Conservation (phyloP, 805 yeast genomes). For the Nematodospora valgi region DNA sequence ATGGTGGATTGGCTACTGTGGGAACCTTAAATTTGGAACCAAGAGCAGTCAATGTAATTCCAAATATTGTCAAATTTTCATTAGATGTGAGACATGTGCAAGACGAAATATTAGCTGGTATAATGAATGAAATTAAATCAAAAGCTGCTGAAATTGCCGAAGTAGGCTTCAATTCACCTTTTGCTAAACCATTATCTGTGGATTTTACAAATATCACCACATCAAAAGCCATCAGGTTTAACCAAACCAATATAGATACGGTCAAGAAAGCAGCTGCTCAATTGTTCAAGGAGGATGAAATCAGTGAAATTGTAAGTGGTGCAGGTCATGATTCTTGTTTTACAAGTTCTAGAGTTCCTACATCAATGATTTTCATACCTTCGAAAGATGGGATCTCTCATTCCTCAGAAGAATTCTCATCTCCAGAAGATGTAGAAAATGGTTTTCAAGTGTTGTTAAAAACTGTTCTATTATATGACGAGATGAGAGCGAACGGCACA, state of each 20-base stretch:
- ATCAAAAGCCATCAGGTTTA: slow-evolving; percentile 57
- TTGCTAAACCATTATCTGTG: slow-evolving; percentile 31
- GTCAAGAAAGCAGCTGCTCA: slow-evolving; percentile 52
- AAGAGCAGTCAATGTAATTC: slow-evolving; percentile 64
- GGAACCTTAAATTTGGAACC: slow-evolving; percentile 59
- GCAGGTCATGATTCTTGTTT: slow-evolving; percentile 76
- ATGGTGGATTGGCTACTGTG: slow-evolving; percentile 54
- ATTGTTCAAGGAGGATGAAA: slow-evolving; percentile 43
- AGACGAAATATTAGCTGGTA: slow-evolving; percentile 39
- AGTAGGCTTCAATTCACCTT: slow-evolving; percentile 12
- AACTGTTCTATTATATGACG: slow-evolving; percentile 34
- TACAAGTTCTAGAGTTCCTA: slow-evolving; percentile 54
- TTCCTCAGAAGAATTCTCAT: slow-evolving; percentile 62
- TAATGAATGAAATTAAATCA: slow-evolving; percentile 35
- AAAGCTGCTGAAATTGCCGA: slow-evolving; percentile 35
- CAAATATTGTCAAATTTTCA: slow-evolving; percentile 56
- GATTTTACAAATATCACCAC: slow-evolving; percentile 43
- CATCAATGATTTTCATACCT: slow-evolving; percentile 74
- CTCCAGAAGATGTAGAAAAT: slow-evolving; percentile 60
- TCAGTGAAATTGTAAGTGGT: slow-evolving; percentile 54
- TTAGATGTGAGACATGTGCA: slow-evolving; percentile 57
- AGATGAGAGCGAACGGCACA: slow-evolving; percentile 10
- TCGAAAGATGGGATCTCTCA: slow-evolving; percentile 65
- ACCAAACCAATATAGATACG: slow-evolving; percentile 47
- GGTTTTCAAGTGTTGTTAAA: slow-evolving; percentile 58